Percentiles rank a stretch among this genome's conserved stretches.
phyloP scores from a whole-genome alignment of 129 eudicot genomes.

The Lactuca sativa region DNA sequence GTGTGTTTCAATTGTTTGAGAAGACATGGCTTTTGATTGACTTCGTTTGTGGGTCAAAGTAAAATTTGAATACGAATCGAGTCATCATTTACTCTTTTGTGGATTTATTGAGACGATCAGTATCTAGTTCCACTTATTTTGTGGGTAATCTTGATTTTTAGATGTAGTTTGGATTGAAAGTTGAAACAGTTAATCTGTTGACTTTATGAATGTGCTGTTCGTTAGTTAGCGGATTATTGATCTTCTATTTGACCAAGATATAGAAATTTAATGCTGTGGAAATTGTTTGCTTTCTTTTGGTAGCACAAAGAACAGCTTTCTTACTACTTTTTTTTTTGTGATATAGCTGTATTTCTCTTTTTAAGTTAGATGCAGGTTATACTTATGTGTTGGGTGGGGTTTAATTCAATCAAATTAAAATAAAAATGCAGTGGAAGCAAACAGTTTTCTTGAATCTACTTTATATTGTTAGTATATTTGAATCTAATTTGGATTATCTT shows the following conservation, averaged over 20 bases:
- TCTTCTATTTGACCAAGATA: conserved; percentile 5
- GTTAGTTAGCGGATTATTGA: background rate
- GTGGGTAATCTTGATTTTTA: conserved; percentile 10
- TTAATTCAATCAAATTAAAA: no score
- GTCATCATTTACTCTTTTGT: background rate
- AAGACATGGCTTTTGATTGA: background rate
- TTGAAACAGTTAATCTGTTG: background rate
- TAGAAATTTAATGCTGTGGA: background rate
- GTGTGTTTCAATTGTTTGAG: background rate
- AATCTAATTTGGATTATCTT: background rate
- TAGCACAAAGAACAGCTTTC: no score
- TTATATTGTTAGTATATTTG: background rate
- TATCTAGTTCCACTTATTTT: conserved; percentile 9
- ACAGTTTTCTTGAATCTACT: no score
- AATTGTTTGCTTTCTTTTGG: no score
- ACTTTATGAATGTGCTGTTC: conserved; percentile 12
- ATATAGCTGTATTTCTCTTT: no score
- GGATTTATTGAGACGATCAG: background rate
- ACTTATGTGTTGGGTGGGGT: no score
- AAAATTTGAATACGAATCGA: background rate
- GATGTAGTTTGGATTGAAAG: conserved; percentile 6
- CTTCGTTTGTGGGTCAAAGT: background rate
- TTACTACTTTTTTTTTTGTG: no score
- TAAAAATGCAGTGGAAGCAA: no score
- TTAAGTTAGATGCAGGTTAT: no score